phyloP scores from a whole-genome alignment of 257 asterid genomes.

The Fraxinus quadrangulata region DNA sequence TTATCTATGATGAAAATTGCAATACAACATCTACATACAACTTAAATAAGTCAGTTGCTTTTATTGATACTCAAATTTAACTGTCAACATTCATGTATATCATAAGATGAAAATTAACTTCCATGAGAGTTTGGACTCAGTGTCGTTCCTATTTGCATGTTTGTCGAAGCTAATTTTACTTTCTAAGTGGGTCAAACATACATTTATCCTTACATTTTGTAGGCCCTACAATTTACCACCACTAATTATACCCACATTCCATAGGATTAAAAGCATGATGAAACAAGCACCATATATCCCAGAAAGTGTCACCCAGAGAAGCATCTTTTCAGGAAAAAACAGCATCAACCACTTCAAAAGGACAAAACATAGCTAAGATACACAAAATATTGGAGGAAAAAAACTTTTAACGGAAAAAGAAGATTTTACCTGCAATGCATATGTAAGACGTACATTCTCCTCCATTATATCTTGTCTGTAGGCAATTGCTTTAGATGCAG shows the following conservation, averaged over 20 bases:
- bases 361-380: constrained; percentile 24
- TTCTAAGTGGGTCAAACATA: no score
- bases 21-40: neutral
- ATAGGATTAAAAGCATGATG: no score
- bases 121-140: constrained; percentile 8
- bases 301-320: constrained; percentile 5
- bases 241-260: no score
- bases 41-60: neutral
- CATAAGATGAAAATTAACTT: constrained; percentile 19
- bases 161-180: no score
- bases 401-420: neutral
- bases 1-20: neutral
- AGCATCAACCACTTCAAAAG: constrained; percentile 18
- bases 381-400: neutral
- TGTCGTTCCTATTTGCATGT: neutral
- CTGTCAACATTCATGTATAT: constrained; percentile 9
- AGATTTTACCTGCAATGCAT: constrained; percentile 84
- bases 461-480: constrained; percentile 97
- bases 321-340: constrained; percentile 12
- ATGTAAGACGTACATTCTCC: constrained; percentile 96
- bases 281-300: neutral
- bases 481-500: constrained; percentile 96
- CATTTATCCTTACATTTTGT: no score
- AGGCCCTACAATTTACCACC: no score
- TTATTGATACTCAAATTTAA: constrained; percentile 7